phyloP scores from a whole-genome alignment of 2,329 filamentous ascomycete species.

The Fusarium concolor region DNA sequence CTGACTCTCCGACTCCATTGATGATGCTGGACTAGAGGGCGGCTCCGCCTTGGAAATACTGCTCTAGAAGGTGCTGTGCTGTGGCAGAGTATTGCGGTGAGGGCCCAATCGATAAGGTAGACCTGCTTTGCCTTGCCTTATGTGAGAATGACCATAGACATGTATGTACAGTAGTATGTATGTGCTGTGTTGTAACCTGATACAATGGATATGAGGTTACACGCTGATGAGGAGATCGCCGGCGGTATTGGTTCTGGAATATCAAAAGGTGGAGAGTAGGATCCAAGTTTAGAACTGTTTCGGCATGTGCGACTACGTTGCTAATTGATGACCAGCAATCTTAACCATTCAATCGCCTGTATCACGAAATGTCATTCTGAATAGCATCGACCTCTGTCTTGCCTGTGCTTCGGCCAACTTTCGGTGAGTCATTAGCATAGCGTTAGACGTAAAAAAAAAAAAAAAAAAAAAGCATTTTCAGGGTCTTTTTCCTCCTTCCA shows the following conservation, averaged over 20 bases:
- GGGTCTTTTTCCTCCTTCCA: slow-evolving; percentile 6
- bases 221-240: slow-evolving; percentile 24
- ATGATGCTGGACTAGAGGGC: neutral
- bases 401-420: slow-evolving; percentile 7
- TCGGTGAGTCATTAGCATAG: slow-evolving; percentile 24
- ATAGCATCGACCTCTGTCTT: slow-evolving; percentile 17
- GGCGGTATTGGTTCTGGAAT: slow-evolving; percentile 25
- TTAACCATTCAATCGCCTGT: no score
- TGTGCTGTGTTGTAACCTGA: slow-evolving; percentile 35
- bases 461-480: neutral
- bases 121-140: neutral
- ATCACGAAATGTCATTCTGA: neutral
- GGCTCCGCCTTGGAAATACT: slow-evolving; percentile 19
- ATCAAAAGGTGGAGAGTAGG: slow-evolving; percentile 6
- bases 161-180: no score
- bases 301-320: neutral
- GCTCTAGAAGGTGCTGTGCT: neutral
- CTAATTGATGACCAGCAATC: neutral
- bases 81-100: slow-evolving; percentile 36
- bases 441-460: neutral
- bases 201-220: slow-evolving; percentile 15
- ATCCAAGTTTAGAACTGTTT: slow-evolving; percentile 7
- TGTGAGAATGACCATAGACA: slow-evolving; percentile 7
- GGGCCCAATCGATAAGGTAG: slow-evolving; percentile 18
- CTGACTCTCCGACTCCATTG: slow-evolving; percentile 19